Evolutionary conservation across 495 filamentous ascomycete species (phyloP), one percentile per base, ranked within the genome.

Genomic region (Tuber microsphaerosporum): DNA sequence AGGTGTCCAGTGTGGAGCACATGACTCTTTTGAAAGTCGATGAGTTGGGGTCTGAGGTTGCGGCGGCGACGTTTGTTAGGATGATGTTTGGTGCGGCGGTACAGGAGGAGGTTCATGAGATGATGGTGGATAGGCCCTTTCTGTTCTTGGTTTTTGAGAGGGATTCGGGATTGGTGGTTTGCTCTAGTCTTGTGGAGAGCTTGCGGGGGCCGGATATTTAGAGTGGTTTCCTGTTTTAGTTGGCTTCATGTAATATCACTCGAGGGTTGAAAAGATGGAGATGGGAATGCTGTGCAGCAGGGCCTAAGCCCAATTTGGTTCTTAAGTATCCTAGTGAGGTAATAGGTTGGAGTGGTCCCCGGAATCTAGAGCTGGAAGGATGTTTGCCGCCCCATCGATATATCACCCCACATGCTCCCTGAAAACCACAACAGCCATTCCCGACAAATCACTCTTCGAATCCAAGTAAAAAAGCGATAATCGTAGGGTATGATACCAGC

Each of bases 81-180:
- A 17, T 19, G 22, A n/a, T 22, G 20, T 42, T 72, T 31, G 42
- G n/a, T 2, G 39, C 42, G 22, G 39, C 37, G 37, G 5, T 3
- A 41, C 17, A 26, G 42, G 34, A 8, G 70, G 16, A 31, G 70
- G 37, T 71, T 42, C 34, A 43, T 17, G 71, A 41, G 71, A 46
- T 72, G 71, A 9, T 46, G 20, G 45, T 43, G 71, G 71, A 72
- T 46, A 72, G 71, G 39, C 71, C 71, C 42, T 72, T 72, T 45
- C n/a, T 72, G 39, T 72, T 72, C 41, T 19, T 72, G 12, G 42
- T 72, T 42, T 72, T 72, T 72, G 71, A 72, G 42, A 72, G 71
- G 42, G 12, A 10, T 26, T 31, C 42, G 19, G 39, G 71, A 12
- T n/a, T 72, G 41, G 42, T 72, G 22, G 71, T 72, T 43, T 43